Base-by-base conservation (phyloP, 768 basidiomycete species). In the Russula brevipes region DNA sequence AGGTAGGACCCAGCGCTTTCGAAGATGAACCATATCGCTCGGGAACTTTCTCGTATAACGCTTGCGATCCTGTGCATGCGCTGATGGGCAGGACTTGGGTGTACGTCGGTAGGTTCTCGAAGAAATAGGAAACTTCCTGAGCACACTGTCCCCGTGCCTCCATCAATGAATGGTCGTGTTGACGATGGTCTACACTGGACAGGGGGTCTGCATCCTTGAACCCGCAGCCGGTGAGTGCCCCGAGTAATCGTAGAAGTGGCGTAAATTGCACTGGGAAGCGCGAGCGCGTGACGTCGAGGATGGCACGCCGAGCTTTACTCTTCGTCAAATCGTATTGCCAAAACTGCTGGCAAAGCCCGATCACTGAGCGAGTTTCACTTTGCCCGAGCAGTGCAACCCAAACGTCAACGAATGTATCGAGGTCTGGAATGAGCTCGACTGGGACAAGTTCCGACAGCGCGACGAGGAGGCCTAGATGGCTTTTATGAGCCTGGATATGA, bases 311-410 rank as follows among this genome's bases (percentile, higher is more conserved):
- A 19, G 85, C 76, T 4, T 81, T 79, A 52, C 84, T 84, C 42
- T 80, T 78, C 44, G 83, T 76, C 84, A 85, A 89, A 70, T 94
- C 92, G 1, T 76, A 79, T 57, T 85, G 79, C 93, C 94, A 98
- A 72, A 85, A 95, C 67, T 94, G 91, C 5, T 80, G 76, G 66
- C 87, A 89, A 63, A 96, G 85, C 3, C 82, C 83, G 11, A 82
- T 77, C 31, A 89, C 79, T 35, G 89, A 83, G 61, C 75, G 71
- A 71, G 76, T 72, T 77, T 85, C 86, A 67, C 88, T 89, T 31
- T 88, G 81, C 6, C 91, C 91, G 61, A 88, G 91, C 16, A 96
- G 77, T 0, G 86, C 82, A 55, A 88, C 82, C 88, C 91, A 92
- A 9, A 89, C 83, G 57, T 91, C 84, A 44, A 89, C 78, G 7